Base-by-base conservation (phyloP, 2,329 filamentous ascomycete species). In the Simplicillium sp. region DNA sequence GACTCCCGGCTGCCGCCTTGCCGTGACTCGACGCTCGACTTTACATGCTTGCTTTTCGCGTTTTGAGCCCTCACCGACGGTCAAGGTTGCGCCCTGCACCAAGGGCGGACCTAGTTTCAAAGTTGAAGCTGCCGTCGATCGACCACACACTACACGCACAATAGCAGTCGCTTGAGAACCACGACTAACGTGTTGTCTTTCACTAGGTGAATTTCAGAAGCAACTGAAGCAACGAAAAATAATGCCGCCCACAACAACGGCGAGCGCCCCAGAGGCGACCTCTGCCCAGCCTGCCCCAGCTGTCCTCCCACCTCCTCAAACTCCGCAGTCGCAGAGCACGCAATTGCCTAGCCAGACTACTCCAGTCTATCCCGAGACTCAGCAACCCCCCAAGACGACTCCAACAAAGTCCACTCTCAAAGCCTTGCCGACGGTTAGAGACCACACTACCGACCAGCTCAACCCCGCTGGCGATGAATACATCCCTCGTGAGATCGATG, bases 401-500 rank as follows among this genome's bases (percentile, higher is more conserved):
- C 84, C 86, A 5, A 82, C 82, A 29, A 94, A 94, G 65, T 73
- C 80, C 9, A 86, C 90, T 8, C 73, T 97, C 52, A 98, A 98
- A 65, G 92, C 92, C 1, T 71, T 98, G 34, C 92, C 92, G 3
- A 97, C 92, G 4, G 92, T 97, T 12, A 75, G 92, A 62, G 92
- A 98, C 56, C 92, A 98, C 60, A 98, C 92, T 3, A 97, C 90
- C 13, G 90, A 97, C 59, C 90, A 97, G 61, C 77, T 98, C 25
- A 87, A 86, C 39, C 73, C 84, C 20, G 85, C 87, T 54, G 85
- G 86, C 46, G 92, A 97, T 59, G 92, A 98, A 64, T 98, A 96
- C 61, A 74, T 97, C 29, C 88, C 90, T 18, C 83, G 92, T 53
- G 92, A 98, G 63, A 84, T 83, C 46, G 92, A 98, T 57, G 86